Evolutionary conservation across 2,329 filamentous ascomycete species (phyloP).

Genomic region (Ceratocystis lukuohia): DNA sequence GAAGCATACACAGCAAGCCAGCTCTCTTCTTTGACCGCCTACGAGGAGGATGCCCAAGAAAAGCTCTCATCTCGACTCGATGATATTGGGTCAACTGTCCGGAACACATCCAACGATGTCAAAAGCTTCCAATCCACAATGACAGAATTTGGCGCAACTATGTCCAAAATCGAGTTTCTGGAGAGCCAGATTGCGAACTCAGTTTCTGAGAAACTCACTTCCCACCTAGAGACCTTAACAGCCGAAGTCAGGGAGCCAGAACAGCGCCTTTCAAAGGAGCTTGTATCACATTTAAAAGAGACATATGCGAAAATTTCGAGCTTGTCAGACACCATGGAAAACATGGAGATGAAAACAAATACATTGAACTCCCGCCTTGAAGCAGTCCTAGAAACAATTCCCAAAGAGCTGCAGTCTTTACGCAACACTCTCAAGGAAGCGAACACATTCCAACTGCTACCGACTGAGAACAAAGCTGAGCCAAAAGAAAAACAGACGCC

Average conservation of each 20-base stretch:
- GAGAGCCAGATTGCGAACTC: not conserved
- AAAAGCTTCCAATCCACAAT: conserved; percentile 14
- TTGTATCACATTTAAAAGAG: conserved; percentile 11
- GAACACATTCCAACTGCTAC: not conserved
- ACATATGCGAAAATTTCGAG: conserved; percentile 7
- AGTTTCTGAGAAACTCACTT: not conserved
- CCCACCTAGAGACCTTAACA: not conserved
- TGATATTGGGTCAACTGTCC: conserved; percentile 7
- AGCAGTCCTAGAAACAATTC: conserved; percentile 5
- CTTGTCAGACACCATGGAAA: conserved; percentile 9
- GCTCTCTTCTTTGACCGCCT: conserved; percentile 9
- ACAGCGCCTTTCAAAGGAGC: conserved; percentile 12
- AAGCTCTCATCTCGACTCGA: conserved; percentile 12
- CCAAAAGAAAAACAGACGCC: not conserved
- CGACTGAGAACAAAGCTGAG: not conserved
- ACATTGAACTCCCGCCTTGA: conserved; percentile 12
- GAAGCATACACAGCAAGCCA: conserved; percentile 15
- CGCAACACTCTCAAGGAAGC: conserved; percentile 13
- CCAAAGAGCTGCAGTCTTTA: conserved; percentile 14
- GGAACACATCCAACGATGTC: conserved; percentile 2
- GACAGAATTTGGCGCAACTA: not conserved
- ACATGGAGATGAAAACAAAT: conserved; percentile 10
- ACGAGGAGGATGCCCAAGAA: conserved; percentile 6
- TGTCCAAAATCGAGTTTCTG: conserved; percentile 13
- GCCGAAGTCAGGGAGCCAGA: conserved; percentile 3